Evolutionary conservation across 1,139 yeast genomes (phyloP).

Genomic region (Pichia sp.): DNA sequence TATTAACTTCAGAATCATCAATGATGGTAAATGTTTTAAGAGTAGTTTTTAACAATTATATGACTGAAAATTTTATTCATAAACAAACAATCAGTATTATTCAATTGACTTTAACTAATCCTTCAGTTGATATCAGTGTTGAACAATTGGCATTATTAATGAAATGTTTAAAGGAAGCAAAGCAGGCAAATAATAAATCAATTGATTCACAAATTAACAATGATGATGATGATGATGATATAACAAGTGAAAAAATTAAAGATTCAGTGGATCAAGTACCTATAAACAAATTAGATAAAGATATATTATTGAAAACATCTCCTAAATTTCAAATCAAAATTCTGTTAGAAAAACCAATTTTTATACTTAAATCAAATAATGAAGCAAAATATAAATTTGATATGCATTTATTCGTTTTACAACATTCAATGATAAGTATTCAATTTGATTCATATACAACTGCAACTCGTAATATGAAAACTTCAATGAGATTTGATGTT

Average conservation of each 20-base stretch:
- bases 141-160: conserved; percentile 23
- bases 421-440: conserved; percentile 20
- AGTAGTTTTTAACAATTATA: conserved; percentile 11
- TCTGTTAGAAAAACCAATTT: conserved; percentile 24
- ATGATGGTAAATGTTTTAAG: conserved; percentile 29
- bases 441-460: conserved; percentile 15
- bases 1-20: conserved; percentile 51
- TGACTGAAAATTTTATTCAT: conserved; percentile 1
- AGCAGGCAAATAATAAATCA: background rate
- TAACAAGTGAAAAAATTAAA: background rate
- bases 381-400: conserved; percentile 7
- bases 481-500: conserved; percentile 18
- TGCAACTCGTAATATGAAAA: conserved; percentile 1
- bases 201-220: background rate
- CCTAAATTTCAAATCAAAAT: conserved; percentile 20
- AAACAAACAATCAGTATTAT: conserved; percentile 17
- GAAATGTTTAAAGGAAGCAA: conserved; percentile 6
- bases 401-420: conserved; percentile 19
- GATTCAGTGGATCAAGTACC: too few species aligned
- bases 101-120: conserved; percentile 21
- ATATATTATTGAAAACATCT: conserved; percentile 8
- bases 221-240: background rate
- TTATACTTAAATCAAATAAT: conserved; percentile 20
- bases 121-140: conserved; percentile 23
- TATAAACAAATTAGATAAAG: background rate